Evolutionary conservation across 176 grass and related monocot species (phyloP).

Genomic region (Themeda triandra): DNA sequence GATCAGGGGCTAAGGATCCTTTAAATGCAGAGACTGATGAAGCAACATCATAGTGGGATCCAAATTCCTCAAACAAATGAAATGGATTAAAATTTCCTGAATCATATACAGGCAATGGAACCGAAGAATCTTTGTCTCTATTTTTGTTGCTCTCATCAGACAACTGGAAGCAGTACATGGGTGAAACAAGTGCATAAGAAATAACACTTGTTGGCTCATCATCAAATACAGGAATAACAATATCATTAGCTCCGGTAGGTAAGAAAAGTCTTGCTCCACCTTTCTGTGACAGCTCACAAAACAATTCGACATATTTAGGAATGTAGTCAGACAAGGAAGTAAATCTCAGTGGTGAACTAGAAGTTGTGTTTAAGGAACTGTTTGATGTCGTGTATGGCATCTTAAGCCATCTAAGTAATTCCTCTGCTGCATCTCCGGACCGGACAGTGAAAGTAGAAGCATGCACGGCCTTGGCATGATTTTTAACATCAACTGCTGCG

Average conservation of each 20-base stretch:
- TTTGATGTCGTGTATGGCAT: constrained; percentile 65
- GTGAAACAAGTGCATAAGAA: constrained; percentile 82
- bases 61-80: constrained; percentile 76
- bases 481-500: constrained; percentile 34
- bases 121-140: constrained; percentile 56
- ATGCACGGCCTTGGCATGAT: constrained; percentile 36
- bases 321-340: constrained; percentile 57
- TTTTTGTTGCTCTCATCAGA: constrained; percentile 54
- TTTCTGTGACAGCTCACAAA: constrained; percentile 64
- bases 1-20: constrained; percentile 45
- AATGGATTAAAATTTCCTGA: constrained; percentile 73
- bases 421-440: constrained; percentile 55
- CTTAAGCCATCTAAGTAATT: constrained; percentile 64
- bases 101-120: constrained; percentile 56
- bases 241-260: constrained; percentile 62
- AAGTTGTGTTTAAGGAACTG: constrained; percentile 67
- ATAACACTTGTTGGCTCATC: constrained; percentile 96
- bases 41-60: constrained; percentile 60
- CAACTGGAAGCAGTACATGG: constrained; percentile 64
- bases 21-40: constrained; percentile 55
- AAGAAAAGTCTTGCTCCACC: constrained; percentile 74
- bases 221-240: constrained; percentile 89
- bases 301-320: constrained; percentile 56
- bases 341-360: constrained; percentile 47
- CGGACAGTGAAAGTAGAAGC: constrained; percentile 44